Evolutionary conservation across 1,284 basidiomycete species (phyloP).

Genomic region (Sanghuangporus weigelae): DNA sequence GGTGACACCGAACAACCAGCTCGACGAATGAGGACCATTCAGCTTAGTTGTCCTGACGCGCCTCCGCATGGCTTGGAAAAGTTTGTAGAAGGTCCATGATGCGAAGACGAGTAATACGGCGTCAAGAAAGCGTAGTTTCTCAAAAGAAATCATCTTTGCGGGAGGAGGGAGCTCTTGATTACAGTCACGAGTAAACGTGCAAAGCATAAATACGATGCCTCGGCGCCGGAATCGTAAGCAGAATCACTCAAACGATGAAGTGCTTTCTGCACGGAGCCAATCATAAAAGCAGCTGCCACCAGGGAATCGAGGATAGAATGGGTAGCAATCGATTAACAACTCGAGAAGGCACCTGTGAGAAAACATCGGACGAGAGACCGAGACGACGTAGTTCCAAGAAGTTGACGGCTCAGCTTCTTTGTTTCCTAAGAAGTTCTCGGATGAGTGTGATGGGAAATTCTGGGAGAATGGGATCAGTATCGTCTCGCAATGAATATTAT

Average conservation of each 20-base stretch:
- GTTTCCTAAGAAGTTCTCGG: too few relatives aligned
- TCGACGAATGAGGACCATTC: constrained; percentile 27
- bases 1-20: constrained; percentile 18
- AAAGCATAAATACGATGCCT: not conserved
- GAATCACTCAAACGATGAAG: not conserved
- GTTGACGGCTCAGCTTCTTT: too few relatives aligned
- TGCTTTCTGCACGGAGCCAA: not conserved
- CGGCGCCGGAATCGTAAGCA: not conserved
- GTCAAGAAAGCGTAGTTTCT: not conserved
- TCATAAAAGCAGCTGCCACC: not conserved
- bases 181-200: not conserved
- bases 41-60: constrained; percentile 27
- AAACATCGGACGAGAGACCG: not conserved
- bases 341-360: not conserved
- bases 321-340: not conserved
- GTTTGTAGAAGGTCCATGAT: constrained; percentile 6
- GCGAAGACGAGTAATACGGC: not conserved
- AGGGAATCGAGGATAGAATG: not conserved
- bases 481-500: too few relatives aligned
- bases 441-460: too few relatives aligned
- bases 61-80: constrained; percentile 2
- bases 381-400: not conserved
- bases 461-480: too few relatives aligned
- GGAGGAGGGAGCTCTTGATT: not conserved
- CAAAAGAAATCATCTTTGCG: not conserved